Evolutionary conservation across 306 rosid species (phyloP).

Genomic region (Ziziphus jujuba): DNA sequence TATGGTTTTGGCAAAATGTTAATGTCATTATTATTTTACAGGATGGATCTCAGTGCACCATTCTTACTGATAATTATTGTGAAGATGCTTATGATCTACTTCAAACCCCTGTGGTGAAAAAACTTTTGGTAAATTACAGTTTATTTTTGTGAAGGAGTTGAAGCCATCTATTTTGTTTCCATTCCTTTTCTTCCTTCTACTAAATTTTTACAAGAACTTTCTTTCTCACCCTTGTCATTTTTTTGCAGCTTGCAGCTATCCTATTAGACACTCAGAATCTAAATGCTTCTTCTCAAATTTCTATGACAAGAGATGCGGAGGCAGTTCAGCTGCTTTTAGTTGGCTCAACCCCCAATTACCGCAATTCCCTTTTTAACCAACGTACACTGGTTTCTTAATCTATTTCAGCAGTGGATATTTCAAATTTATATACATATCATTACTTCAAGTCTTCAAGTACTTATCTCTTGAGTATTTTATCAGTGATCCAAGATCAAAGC

Average conservation of each 20-base stretch:
- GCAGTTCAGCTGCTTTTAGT: constrained; percentile 80
- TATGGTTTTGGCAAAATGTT: constrained; percentile 12
- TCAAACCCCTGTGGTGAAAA: constrained; percentile 66
- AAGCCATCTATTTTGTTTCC: neutral
- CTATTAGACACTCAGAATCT: constrained; percentile 79
- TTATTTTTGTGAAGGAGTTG: neutral
- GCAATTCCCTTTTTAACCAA: constrained; percentile 70
- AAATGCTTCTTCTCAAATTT: constrained; percentile 42
- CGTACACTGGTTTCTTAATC: constrained; percentile 30
- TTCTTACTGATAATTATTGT: constrained; percentile 80
- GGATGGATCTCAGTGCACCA: constrained; percentile 86
- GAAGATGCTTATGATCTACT: constrained; percentile 93
- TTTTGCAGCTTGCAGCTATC: constrained; percentile 80
- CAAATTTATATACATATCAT: neutral
- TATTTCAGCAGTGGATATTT: neutral
- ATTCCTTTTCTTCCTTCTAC: neutral
- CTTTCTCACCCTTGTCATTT: constrained; percentile 17
- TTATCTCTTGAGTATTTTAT: constrained; percentile 25
- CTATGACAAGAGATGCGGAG: constrained; percentile 88
- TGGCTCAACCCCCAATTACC: constrained; percentile 60
- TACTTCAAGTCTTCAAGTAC: constrained; percentile 2
- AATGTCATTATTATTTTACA: constrained; percentile 21
- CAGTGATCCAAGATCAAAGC: constrained; percentile 69
- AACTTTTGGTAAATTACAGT: constrained; percentile 60
- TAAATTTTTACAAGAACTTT: neutral